phyloP scores from a whole-genome alignment of 169 alveolate genomes.

The Plasmodium inui region DNA sequence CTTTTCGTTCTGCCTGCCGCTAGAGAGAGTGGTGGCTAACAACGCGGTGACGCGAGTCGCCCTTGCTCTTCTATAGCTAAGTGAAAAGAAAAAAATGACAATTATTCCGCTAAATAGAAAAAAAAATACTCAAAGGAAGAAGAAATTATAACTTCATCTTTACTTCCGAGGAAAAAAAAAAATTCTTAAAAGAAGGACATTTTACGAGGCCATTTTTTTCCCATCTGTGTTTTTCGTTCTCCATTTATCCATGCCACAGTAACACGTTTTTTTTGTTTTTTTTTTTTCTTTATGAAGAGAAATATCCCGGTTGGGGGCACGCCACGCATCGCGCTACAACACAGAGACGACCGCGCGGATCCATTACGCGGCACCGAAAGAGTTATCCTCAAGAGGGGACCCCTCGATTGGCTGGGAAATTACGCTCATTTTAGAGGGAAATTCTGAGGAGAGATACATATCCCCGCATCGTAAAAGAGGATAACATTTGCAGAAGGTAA shows the following conservation, averaged over 20 bases:
- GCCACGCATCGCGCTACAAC: neutral
- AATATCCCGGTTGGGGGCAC: neutral
- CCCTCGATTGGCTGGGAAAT: neutral
- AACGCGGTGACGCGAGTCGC: neutral
- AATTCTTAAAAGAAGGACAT: neutral
- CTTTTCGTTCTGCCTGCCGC: neutral
- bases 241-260: neutral
- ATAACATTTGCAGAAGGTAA: neutral
- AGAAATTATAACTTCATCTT: too few species aligned
- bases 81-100: neutral
- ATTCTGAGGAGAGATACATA: neutral
- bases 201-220: neutral
- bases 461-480: neutral
- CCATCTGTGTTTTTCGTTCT: neutral
- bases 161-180: neutral
- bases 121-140: neutral
- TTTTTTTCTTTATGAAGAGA: neutral
- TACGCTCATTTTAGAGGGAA: neutral
- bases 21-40: neutral
- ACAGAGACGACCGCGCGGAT: neutral
- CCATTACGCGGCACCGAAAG: neutral
- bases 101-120: neutral
- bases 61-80: neutral
- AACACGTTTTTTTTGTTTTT: neutral
- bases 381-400: neutral